A percentile compares a stretch with the other conserved stretches of the same genome.
Conservation (phyloP, 179 eudicot genomes). For the Patellifolia procumbens region DNA sequence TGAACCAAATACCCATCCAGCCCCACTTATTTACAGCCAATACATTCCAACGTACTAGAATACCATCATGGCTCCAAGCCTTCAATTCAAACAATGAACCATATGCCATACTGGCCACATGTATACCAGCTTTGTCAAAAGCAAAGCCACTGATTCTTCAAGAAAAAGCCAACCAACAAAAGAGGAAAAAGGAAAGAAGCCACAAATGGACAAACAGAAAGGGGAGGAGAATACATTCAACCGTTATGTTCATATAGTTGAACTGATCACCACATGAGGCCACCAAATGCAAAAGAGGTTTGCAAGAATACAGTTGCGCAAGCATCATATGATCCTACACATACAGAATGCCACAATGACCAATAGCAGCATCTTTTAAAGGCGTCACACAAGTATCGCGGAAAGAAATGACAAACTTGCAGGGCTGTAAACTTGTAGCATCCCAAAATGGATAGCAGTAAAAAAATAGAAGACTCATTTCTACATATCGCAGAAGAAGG, state of each 20-base stretch:
- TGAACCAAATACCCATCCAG: background rate
- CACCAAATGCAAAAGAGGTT: background rate
- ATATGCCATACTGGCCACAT: background rate
- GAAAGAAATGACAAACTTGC: background rate
- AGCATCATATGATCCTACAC: background rate
- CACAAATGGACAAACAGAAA: background rate
- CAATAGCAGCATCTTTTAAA: background rate
- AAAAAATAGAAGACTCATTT: background rate
- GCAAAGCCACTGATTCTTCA: background rate
- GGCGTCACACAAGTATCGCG: background rate
- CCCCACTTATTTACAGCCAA: background rate
- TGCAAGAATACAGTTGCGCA: background rate
- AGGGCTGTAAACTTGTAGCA: background rate
- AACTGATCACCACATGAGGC: background rate
- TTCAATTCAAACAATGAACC: background rate
- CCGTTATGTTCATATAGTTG: background rate
- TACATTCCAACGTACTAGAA: background rate
- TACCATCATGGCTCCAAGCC: background rate
- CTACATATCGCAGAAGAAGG: background rate
- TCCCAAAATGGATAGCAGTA: too few species aligned
- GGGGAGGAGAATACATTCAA: background rate
- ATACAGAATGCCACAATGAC: background rate
- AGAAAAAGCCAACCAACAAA: background rate
- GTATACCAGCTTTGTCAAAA: background rate
- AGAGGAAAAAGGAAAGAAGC: background rate